phyloP scores from a whole-genome alignment of 148 eudicot species.

The Heliosperma pusillum region DNA sequence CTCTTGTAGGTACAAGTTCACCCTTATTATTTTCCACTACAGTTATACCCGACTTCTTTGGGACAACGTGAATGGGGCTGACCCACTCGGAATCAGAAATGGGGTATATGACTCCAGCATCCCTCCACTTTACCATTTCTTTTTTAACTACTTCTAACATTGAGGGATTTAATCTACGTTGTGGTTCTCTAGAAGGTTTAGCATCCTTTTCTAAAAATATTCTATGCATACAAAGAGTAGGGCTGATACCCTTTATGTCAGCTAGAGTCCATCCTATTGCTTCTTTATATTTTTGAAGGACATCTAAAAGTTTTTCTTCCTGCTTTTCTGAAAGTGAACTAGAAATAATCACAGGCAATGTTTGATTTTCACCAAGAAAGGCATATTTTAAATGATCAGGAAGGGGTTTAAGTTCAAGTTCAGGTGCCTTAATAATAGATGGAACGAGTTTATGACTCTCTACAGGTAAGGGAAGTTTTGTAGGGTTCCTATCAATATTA shows the following conservation, averaged over 20 bases:
- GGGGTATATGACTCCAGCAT: slow-evolving; percentile 12
- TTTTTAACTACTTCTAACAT: too few relatives aligned
- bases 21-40: background rate
- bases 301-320: background rate
- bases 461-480: too few relatives aligned
- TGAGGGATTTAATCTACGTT: slow-evolving; percentile 16
- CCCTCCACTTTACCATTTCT: slow-evolving; percentile 5
- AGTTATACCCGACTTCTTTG: slow-evolving; percentile 5
- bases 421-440: too few relatives aligned
- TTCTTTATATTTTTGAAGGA: background rate
- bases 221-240: too few relatives aligned
- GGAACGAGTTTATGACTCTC: too few relatives aligned
- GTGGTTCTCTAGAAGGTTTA: background rate
- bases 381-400: background rate
- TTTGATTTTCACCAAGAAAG: background rate
- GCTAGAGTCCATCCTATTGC: background rate
- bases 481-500: too few relatives aligned
- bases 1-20: slow-evolving; percentile 8
- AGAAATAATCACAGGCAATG: background rate
- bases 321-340: background rate
- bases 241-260: background rate
- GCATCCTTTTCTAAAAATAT: too few relatives aligned
- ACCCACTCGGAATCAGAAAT: slow-evolving; percentile 15
- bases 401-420: too few relatives aligned
- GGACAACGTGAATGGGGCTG: slow-evolving; percentile 9